Base-by-base conservation (phyloP, 371 early-diverging fungal genomes). In the Haplosporangium sp. region DNA sequence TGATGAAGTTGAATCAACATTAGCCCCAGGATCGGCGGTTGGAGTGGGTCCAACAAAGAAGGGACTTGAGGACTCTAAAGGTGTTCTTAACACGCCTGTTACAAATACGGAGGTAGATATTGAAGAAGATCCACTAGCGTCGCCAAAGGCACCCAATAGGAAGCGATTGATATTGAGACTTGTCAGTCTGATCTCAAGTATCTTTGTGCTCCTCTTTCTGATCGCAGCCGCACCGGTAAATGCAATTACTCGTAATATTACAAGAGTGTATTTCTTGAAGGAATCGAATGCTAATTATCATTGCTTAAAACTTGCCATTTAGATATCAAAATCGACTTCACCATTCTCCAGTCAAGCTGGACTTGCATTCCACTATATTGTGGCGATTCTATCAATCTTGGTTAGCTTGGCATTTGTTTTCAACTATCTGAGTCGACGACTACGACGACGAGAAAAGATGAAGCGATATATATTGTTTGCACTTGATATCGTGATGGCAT, bases 311-410 rank as follows among this genome's bases (percentile, higher is more conserved):
- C 11, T 42, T 42, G 6, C 37, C 8, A 34, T 5, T 9, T 40
- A 81, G 82, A 72, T 81, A 8, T 81, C 82, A 1, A 19, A 69
- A 4, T 57, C 64, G 6, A 69, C 82, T 11, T 58, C 82, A 3
- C 82, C 82, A 2, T 81, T 74, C 52, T 50, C 71, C n/a, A 72
- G 69, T 37, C 35, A 55, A 5, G 65, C 50, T 5, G 82, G 82
- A 2, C 66, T 81, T 7, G 75, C 63, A 2, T 71, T 71, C 62
- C 82, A 81, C 38, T 81, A 74, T 52, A 53, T 87, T 39, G 87
- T 86, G 60, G 86, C 87, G 4, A 83, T 86, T 35, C 61, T 88
- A 6, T 87, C 89, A 2, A 85, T 85, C 11, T 73, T 90, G 19
- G 86, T 85, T 77, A 71, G 86, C n/a, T 61, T 72, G 8, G 86